Evolutionary conservation across 208 protist species (phyloP).

Genomic region (Crithidia sp.): DNA sequence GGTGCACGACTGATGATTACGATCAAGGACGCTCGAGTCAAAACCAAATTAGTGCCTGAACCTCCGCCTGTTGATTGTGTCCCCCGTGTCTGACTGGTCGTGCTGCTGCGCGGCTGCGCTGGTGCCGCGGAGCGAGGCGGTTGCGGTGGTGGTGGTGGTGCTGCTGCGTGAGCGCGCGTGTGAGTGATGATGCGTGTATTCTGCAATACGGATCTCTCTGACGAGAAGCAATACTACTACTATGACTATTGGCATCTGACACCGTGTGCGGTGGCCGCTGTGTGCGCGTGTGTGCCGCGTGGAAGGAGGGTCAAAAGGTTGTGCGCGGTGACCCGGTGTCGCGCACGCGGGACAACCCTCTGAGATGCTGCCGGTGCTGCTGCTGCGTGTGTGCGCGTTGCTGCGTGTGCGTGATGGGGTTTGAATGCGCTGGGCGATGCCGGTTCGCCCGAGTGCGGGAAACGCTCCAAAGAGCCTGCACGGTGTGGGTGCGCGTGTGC

Average conservation of each 20-base stretch:
- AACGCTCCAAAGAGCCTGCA: constrained; percentile 53
- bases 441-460: constrained; percentile 51
- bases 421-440: constrained; percentile 51
- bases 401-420: constrained; percentile 23
- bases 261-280: neutral
- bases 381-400: neutral
- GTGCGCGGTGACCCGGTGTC: constrained; percentile 15
- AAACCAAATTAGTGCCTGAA: constrained; percentile 32
- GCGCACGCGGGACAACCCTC: too few species aligned
- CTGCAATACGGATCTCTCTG: constrained; percentile 30
- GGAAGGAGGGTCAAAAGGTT: constrained; percentile 12
- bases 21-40: constrained; percentile 36
- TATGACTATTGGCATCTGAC: constrained; percentile 48
- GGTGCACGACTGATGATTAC: constrained; percentile 28
- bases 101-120: neutral
- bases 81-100: constrained; percentile 41
- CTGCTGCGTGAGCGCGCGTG: constrained; percentile 5
- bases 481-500: neutral
- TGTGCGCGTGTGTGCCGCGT: neutral
- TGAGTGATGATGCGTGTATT: constrained; percentile 38
- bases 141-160: neutral
- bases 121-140: neutral
- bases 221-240: constrained; percentile 34
- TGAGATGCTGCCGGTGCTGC: neutral
- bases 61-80: constrained; percentile 32